Percentiles rank a stretch among this genome's conserved stretches.
phyloP scores from a whole-genome alignment of 192 early-diverging fungal species.

The Gigaspora rosea region DNA sequence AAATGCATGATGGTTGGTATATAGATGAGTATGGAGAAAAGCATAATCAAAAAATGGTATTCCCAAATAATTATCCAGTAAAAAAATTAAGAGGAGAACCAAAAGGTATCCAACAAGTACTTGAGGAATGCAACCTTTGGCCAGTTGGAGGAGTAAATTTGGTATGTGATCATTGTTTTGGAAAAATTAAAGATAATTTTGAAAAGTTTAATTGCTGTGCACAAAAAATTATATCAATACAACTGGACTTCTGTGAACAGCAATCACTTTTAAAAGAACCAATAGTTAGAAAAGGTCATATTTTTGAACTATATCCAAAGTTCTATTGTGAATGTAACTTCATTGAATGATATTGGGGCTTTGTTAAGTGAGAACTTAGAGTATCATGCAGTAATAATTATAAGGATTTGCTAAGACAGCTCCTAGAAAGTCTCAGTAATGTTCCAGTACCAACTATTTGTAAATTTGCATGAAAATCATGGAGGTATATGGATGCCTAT shows the following conservation, averaged over 20 bases:
- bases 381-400: slow-evolving; percentile 15
- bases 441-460: background rate
- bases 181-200: background rate
- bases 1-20: slow-evolving; percentile 26
- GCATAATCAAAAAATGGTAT: slow-evolving; percentile 30
- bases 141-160: slow-evolving; percentile 19
- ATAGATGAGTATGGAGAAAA: background rate
- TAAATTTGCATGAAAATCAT: background rate
- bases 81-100: slow-evolving; percentile 32
- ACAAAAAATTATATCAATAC: background rate
- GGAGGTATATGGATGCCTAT: slow-evolving; percentile 29
- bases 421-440: background rate
- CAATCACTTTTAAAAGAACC: slow-evolving; percentile 19
- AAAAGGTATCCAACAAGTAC: slow-evolving; percentile 39
- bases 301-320: slow-evolving; percentile 31
- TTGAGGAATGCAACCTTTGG: slow-evolving; percentile 32
- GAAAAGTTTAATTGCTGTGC: slow-evolving; percentile 24
- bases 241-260: slow-evolving; percentile 28
- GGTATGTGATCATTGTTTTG: background rate
- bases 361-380: slow-evolving; percentile 8
- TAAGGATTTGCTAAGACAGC: background rate
- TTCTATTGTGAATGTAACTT: slow-evolving; percentile 35
- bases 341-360: slow-evolving; percentile 29
- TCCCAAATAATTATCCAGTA: slow-evolving; percentile 29
- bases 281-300: slow-evolving; percentile 11